Evolutionary conservation across 2,329 filamentous ascomycete species (phyloP), one percentile per base, ranked within the genome.

Genomic region (Xylaria digitata): DNA sequence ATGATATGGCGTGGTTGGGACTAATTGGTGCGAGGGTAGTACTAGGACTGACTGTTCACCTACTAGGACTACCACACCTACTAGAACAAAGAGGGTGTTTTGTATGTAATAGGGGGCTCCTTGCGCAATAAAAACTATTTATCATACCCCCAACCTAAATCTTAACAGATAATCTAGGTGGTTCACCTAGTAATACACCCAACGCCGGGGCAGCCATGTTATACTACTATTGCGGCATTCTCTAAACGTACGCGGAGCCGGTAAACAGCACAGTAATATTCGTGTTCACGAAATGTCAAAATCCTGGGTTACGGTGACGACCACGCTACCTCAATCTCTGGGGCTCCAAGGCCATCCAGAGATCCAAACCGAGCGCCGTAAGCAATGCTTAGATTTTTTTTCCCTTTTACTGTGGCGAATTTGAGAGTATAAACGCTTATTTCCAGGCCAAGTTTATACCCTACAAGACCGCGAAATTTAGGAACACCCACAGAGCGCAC

Each of bases 221-320:
- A 26, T 26, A 26, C 1, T 26, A 26, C 26, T 37, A 37, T 37
- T 37, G 7, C 34, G 34, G 2, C 8, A 9, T 11, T 37, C 2
- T 37, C 26, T 26, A 26, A 5, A 5, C 26, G 5, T 9, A 37
- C 11, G 11, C 8, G 34, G 4, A 37, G 5, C 11, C 34, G 8
- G 34, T 13, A 6, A 2, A 37, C 34, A 11, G 34, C 34, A 37
- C 2, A 37, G 13, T 26, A n/a, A 15, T 6, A 23, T 2, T 32
- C 43, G 6, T 26, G 4, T 23, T 19, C 21, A n/a, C 26, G 40
- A 30, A 13, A 61, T 61, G 52, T 37, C 50, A 1, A 55, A 52
- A n/a, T 19, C 32, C 17, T 65, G 57, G 57, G 45, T 65, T 32
- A 52, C 34, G 13, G 63, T 61, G 6, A 61, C 34, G 13, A 61